Evolutionary conservation across 2,329 filamentous ascomycete genomes (phyloP), one percentile per base, ranked within the genome.

Genomic region (Exophiala viscosa): DNA sequence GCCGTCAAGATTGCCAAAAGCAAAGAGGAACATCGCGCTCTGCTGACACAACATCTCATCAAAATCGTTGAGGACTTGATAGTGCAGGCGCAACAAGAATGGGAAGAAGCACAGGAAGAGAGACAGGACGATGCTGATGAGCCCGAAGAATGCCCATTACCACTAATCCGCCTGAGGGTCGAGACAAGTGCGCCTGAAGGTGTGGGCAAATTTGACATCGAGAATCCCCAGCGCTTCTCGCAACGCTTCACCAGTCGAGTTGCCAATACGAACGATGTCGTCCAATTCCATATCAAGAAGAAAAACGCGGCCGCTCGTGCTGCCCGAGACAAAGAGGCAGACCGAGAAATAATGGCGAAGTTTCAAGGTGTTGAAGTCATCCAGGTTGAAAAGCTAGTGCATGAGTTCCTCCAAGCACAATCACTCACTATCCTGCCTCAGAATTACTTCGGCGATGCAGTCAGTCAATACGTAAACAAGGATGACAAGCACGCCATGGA

Each of bases 191-290:
- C 90, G 0, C 87, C 87, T 0, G 89, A 95, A 28, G 90, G 90
- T 3, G 44, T 57, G 7, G 88, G 90, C 11, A 82, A 84, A 33
- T 99, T 90, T 64, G 88, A 97, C 61, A 86, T 87, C 59, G 93
- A 97, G 68, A 99, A 99, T 56, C 91, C 93, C 0, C 93, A 97
- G 67, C 84, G 93, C 7, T 96, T 97, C 65, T 97, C 92, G 0
- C 95, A 95, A 67, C 82, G 90, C 2, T 99, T 97, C 62, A 80
- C 87, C 1, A 87, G 85, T n/a, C 88, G 84, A 65, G 92, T 99
- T 1, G 93, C 93, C 54, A 99, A 99, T 66, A 85, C 86, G 8
- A 95, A 91, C 61, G 93, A 99, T 63, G 90, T 99, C 0, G 85
- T 99, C 0, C 87, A 92, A 64, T 97, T 95, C 67, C 85, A 96